Base-by-base conservation (phyloP, 176 grass and related monocot genomes). In the Zoysia pacifica region DNA sequence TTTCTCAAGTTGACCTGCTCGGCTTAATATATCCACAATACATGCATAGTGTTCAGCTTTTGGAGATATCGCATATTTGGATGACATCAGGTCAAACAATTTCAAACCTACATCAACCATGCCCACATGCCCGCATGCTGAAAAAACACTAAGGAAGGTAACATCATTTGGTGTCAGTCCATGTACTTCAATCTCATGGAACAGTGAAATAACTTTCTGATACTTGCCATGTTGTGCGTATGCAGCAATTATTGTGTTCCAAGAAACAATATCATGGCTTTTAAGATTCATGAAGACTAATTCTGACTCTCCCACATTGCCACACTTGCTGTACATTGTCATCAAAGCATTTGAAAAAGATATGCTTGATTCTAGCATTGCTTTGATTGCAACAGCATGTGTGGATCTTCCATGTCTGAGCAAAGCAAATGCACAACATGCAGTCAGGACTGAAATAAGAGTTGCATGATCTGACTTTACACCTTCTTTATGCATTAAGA, bases 251-350 rank as follows among this genome's bases (percentile, higher is more conserved):
- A 98, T 91, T 58, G 86, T 89, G 67, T 98, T 98, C 92, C 88
- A 98, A 20, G 90, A 87, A 69, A 95, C 63, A 14, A 93, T 60
- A 58, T 94, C 92, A 60, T 65, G 67, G 56, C 62, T 77, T 89
- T 64, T 78, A 49, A 86, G 65, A 74, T 90, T 83, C 55, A 18
- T 59, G 48, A 98, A 98, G 12, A 93, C 54, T 20, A 89, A 77
- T 39, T 93, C 81, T 53, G 81, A 98, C 70, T 93, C 86, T n/a
- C 20, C 42, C 51, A 98, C 86, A 75, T 81, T 83, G 62, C 96
- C 88, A 55, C 92, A 93, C 81, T 91, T 98, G 86, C 86, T 93
- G 66, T 98, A 94, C 95, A 93, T 98, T 63, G 86, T 91, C 65
- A 98, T 89, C 81, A 98, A 87, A 45, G 90, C 86, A 91, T 98